Evolutionary conservation across 805 yeast genomes (phyloP), one percentile per base, ranked within the genome.

Genomic region (Limtongia smithiae): DNA sequence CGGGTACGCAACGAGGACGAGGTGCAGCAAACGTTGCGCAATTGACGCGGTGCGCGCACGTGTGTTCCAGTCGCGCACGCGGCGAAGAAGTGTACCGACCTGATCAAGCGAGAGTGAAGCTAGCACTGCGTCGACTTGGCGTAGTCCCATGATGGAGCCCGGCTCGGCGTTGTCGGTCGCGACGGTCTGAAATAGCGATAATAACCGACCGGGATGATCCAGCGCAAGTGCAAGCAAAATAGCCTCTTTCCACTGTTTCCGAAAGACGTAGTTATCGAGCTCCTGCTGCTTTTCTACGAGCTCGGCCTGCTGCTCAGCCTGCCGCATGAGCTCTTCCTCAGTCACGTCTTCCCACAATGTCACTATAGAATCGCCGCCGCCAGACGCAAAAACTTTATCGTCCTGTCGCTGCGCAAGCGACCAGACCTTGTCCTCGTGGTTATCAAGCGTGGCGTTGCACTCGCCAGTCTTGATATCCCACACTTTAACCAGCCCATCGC

Each of bases 361-460:
- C 57, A 93, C 78, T 22, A 87, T 82, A 47, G 97, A 96, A 67
- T 93, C 97, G 1, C 96, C 97, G 67, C 93, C 97, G 0, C 96
- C 97, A 50, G 86, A 79, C 0, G 87, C 78, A 50, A 93, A 75
- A 50, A 76, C 75, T 15, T 76, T 76, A 22, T 94, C 91, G 59
- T 82, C 85, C 31, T 79, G 69, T 52, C 79, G 74, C 1, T 76
- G 71, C 48, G 84, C 80, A 46, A 93, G 67, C 0, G 97, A 85
- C 99, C 98, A 93, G 42, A 93, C 87, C 69, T 96, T 81, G 66
- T 91, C 93, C 53, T 82, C 87, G 65, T 93, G 99, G 60, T 82
- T 82, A 68, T 91, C 97, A 41, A 90, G 74, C 0, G 97, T 91
- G 50, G 82, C 80, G 18, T 83, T 68, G 62, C 88, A 79, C 62